A percentile compares a stretch with the other conserved stretches of the same genome.
These are phyloP conservation scores for Dichotomocladium elegans DNA, from an alignment of 371 early-diverging fungal species.

Conservation along the genomic window DNA sequence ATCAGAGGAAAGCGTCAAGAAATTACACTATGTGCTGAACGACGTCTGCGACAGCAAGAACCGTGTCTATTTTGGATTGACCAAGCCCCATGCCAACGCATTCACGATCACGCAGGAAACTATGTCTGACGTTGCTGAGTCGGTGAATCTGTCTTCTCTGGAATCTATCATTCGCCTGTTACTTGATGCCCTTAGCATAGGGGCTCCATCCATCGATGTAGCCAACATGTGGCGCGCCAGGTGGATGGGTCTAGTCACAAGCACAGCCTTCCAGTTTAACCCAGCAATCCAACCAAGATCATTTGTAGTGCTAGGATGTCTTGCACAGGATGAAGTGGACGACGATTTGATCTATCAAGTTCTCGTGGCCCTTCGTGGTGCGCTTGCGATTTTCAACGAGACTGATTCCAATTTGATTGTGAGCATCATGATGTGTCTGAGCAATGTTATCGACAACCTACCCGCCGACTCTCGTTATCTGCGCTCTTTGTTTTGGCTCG, in stretches of 20 bases:
- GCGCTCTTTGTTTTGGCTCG: constrained; percentile 86
- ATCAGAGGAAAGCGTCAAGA: constrained; percentile 55
- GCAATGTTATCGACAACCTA: constrained; percentile 78
- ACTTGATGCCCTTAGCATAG: constrained; percentile 74
- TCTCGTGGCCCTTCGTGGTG: constrained; percentile 80
- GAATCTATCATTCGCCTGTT: constrained; percentile 77
- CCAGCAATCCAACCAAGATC: constrained; percentile 91
- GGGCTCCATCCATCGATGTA: constrained; percentile 69
- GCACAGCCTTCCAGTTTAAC: constrained; percentile 90
- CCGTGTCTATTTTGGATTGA: constrained; percentile 76
- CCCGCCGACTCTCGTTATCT: constrained; percentile 74
- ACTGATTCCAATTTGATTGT: constrained; percentile 70
- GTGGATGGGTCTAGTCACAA: constrained; percentile 90
- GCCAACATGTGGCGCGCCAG: constrained; percentile 83
- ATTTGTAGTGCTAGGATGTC: constrained; percentile 89
- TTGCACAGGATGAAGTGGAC: constrained; percentile 85
- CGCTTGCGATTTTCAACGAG: constrained; percentile 80
- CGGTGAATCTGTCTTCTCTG: constrained; percentile 69
- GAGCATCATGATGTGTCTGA: constrained; percentile 84
- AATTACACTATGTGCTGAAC: constrained; percentile 54
- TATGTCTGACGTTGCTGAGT: constrained; percentile 58
- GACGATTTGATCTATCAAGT: constrained; percentile 88
- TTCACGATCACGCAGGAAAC: constrained; percentile 67
- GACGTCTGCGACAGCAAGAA: constrained; percentile 79
- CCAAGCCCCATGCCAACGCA: constrained; percentile 69